Evolutionary conservation across 2,329 filamentous ascomycete genomes (phyloP), one percentile per base, ranked within the genome.

Genomic region (Scytalidium sp.): DNA sequence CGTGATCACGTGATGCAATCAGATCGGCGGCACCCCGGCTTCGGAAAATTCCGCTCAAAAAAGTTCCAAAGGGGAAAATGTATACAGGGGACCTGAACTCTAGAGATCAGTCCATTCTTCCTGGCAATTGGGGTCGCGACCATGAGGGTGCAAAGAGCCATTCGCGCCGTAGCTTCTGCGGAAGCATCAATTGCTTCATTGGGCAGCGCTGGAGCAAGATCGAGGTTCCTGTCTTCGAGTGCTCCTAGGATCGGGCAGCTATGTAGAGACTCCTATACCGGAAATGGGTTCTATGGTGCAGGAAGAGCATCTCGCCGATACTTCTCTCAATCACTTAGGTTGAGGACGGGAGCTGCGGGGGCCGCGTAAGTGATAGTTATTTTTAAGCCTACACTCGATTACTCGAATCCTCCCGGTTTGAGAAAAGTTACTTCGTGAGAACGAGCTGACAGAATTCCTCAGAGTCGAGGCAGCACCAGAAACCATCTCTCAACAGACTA

Each of bases 181-280:
- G 61, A 61, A 46, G 55, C 51, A 45, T 56, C 55, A 36, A 45
- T 57, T 57, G 49, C 50, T 6, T 54, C 48, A 43, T 27, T 60
- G 17, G 50, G 57, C 44, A 53, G 53, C 47, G 55, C 48, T 50
- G 52, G 49, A 29, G 47, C 56, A 15, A 56, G 57, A 41, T 51
- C 60, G 19, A 59, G 61, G 45, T 60, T 59, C 53, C 45, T 62
- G 42, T 64, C 59, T 55, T 58, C 61, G 46, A 61, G 61, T 58
- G 55, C 60, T 52, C 53, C 55, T 25, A 55, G 43, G 56, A 46
- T 47, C 42, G 48, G 54, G 25, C 39, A 54, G 10, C 48, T 41
- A 32, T 47, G 39, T 45, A 49, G 45, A 43, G 50, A 49, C 41
- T 39, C 43, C 32, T 46, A 45, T 45, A 52, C 49, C 21, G 45